Percentiles rank a stretch among this genome's conserved stretches.
phyloP scores from a whole-genome alignment of 345 rosid species.

The Linum trigynum region DNA sequence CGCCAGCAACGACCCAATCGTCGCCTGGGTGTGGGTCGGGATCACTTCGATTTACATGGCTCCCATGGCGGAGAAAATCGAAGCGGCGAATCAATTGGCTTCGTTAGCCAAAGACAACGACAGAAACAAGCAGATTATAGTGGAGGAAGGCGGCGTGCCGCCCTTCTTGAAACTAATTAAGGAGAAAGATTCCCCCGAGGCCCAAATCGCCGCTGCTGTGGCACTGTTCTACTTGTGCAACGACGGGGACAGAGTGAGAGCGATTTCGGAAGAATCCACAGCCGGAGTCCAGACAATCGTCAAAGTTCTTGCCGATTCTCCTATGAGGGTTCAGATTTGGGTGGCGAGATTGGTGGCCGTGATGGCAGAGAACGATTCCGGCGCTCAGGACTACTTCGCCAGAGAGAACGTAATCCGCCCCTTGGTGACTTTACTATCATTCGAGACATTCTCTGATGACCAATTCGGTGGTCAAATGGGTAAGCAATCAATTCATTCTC shows the following conservation, averaged over 20 bases:
- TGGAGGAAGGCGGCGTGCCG: conserved; percentile 45
- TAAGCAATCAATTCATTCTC: conserved; percentile 38
- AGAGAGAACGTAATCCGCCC: conserved; percentile 41
- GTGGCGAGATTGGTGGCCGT: conserved; percentile 42
- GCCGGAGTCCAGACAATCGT: conserved; percentile 37
- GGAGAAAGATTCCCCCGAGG: conserved; percentile 39
- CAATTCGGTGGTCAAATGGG: conserved; percentile 13
- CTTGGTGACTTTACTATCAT: conserved; percentile 34
- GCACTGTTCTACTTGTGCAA: conserved; percentile 31
- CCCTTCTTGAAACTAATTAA: conserved; percentile 47
- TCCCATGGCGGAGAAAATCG: conserved; percentile 31
- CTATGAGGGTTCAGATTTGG: conserved; percentile 35
- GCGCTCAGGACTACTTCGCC: conserved; percentile 40
- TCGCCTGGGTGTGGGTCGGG: conserved; percentile 59
- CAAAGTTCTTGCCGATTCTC: conserved; percentile 39
- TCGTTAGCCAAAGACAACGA: conserved; percentile 44
- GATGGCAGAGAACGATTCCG: conserved; percentile 37
- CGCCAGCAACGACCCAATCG: conserved; percentile 57
- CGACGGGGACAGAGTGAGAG: conserved; percentile 28
- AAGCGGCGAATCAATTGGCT: conserved; percentile 45
- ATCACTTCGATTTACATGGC: conserved; percentile 47
- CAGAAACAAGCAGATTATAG: conserved; percentile 50
- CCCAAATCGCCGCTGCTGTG: conserved; percentile 39
- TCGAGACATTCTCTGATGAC: conserved; percentile 26
- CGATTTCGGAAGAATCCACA: conserved; percentile 21